phyloP scores from a whole-genome alignment of 2,329 filamentous ascomycete genomes.

The Sarocladiaceae sp. region DNA sequence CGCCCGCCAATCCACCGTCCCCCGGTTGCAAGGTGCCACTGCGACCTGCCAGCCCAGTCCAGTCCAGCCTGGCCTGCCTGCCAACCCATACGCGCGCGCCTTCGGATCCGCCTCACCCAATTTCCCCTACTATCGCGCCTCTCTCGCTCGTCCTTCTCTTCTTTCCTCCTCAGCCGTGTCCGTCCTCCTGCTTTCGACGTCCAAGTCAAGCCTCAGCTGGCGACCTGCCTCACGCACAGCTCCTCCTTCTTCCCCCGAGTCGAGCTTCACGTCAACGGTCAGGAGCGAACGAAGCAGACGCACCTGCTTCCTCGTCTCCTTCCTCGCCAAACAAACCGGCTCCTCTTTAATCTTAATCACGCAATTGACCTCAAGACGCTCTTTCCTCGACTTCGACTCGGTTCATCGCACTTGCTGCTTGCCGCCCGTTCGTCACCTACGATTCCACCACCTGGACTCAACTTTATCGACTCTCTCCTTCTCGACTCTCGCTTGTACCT shows the following conservation, averaged over 20 bases:
- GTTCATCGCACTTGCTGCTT: conserved; percentile 2
- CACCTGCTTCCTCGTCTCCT: background rate
- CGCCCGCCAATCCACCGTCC: background rate
- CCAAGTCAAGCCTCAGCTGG: conserved; percentile 8
- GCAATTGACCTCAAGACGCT: conserved; percentile 9
- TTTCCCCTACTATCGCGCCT: background rate
- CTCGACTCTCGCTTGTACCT: conserved; percentile 6
- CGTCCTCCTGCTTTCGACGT: conserved; percentile 4
- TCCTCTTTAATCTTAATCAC: conserved; percentile 5
- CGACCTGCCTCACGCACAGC: conserved; percentile 3
- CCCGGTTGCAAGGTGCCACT: conserved; percentile 6
- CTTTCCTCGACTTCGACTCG: conserved; percentile 7
- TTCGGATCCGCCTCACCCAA: background rate
- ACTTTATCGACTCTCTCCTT: background rate
- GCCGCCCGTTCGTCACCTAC: background rate
- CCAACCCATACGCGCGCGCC: conserved; percentile 6
- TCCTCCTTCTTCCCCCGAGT: background rate
- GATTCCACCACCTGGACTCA: conserved; percentile 8
- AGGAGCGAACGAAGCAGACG: background rate
- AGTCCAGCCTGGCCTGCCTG: background rate
- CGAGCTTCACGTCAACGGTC: background rate
- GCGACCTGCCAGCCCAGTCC: too few relatives aligned
- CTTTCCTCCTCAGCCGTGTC: conserved; percentile 7
- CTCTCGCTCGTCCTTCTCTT: conserved; percentile 4
- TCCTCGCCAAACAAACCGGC: background rate